Evolutionary conservation across 2,329 filamentous ascomycete genomes (phyloP).

Genomic region (Albifimbria verrucaria): DNA sequence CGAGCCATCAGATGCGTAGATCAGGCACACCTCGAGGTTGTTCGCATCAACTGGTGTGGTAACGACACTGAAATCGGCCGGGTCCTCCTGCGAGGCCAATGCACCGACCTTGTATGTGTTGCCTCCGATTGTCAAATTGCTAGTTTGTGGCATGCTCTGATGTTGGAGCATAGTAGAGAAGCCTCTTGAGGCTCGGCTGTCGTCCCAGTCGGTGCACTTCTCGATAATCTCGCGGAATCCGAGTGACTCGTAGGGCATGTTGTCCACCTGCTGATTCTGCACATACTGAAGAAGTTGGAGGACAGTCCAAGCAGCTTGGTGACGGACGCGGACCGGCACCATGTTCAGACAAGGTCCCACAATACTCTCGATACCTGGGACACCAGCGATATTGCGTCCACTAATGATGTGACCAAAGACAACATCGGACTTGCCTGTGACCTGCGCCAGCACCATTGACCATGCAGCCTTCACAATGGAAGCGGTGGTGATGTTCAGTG

Average conservation of each 20-base stretch:
- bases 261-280: slow-evolving; percentile 36
- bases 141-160: slow-evolving; percentile 17
- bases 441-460: slow-evolving; percentile 34
- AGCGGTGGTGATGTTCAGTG: slow-evolving; percentile 22
- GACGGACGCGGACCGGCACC: slow-evolving; percentile 35
- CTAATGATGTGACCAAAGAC: slow-evolving; percentile 39
- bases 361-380: slow-evolving; percentile 30
- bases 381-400: slow-evolving; percentile 30
- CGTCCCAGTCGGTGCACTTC: slow-evolving; percentile 18
- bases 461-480: slow-evolving; percentile 44
- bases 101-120: slow-evolving; percentile 16
- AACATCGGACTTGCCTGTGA: slow-evolving; percentile 32
- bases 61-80: slow-evolving; percentile 17
- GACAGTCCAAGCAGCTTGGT: slow-evolving; percentile 28
- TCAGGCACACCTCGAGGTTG: slow-evolving; percentile 15
- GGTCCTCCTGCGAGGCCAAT: slow-evolving; percentile 14
- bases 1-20: too few relatives aligned
- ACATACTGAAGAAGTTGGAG: slow-evolving; percentile 33
- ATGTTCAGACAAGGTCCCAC: slow-evolving; percentile 39
- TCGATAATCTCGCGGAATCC: slow-evolving; percentile 20
- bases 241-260: slow-evolving; percentile 18
- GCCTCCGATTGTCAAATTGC: slow-evolving; percentile 8
- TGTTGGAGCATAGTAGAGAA: slow-evolving; percentile 21
- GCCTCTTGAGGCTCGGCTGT: slow-evolving; percentile 8
- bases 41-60: slow-evolving; percentile 13